phyloP scores from a whole-genome alignment of 805 yeast genomes.

The Saturnispora ahearnii region DNA sequence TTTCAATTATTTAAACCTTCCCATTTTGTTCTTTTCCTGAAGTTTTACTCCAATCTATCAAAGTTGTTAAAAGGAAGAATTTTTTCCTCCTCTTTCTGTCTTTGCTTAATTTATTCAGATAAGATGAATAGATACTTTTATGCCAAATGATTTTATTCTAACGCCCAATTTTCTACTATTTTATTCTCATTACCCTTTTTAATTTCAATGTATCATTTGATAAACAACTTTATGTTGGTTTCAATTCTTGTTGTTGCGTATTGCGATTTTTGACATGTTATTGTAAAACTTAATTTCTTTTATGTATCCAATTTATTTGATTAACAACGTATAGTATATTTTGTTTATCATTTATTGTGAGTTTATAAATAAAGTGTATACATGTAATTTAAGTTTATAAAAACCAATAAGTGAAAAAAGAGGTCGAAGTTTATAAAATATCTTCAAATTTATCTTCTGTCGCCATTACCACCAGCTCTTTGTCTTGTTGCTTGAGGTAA shows the following conservation, averaged over 20 bases:
- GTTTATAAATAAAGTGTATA: background rate
- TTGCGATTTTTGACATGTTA: too few relatives aligned
- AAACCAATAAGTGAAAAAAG: background rate
- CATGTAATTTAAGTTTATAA: background rate
- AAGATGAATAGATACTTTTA: background rate
- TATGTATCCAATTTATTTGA: too few relatives aligned
- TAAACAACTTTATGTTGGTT: background rate
- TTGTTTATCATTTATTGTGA: background rate
- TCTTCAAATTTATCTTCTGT: background rate
- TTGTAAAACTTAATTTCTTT: too few relatives aligned
- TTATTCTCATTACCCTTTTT: background rate
- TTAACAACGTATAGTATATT: too few relatives aligned
- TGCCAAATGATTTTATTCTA: background rate
- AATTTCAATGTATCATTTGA: background rate
- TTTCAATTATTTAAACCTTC: too few relatives aligned
- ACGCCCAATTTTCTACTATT: background rate
- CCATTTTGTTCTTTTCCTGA: too few relatives aligned
- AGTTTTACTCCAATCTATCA: too few relatives aligned
- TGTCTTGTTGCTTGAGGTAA: constrained; percentile 75
- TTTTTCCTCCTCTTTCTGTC: too few relatives aligned
- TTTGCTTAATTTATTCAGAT: background rate
- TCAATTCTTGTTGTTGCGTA: background rate
- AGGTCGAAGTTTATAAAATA: background rate
- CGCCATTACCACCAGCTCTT: constrained; percentile 13
- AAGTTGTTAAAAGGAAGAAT: too few relatives aligned